phyloP scores from a whole-genome alignment of 108 stramenopile genomes.

The Fragilaria radians region DNA sequence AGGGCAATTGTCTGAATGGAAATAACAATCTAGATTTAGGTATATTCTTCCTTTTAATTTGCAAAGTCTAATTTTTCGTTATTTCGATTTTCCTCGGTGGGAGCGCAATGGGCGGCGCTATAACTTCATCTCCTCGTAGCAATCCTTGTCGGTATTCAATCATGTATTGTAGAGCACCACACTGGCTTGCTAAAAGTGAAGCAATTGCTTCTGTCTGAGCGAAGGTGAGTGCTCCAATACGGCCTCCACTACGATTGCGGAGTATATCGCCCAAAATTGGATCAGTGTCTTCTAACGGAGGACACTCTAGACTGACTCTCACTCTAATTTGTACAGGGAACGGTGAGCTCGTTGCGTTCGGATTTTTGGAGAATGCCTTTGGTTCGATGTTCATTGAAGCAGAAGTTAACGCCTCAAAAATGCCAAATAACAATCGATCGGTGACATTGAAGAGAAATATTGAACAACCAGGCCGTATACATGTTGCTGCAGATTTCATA shows the following conservation, averaged over 20 bases:
- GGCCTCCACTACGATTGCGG: slow-evolving; percentile 64
- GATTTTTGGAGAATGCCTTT: slow-evolving; percentile 80
- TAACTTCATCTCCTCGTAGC: slow-evolving; percentile 41
- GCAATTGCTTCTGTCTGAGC: slow-evolving; percentile 78
- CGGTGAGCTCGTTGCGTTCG: slow-evolving; percentile 74
- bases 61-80: not conserved
- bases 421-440: slow-evolving; percentile 77
- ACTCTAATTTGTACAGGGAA: slow-evolving; percentile 84
- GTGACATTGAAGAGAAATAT: slow-evolving; percentile 86
- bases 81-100: slow-evolving; percentile 62
- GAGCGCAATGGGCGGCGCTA: slow-evolving; percentile 75
- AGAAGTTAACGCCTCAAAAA: slow-evolving; percentile 85
- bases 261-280: slow-evolving; percentile 74
- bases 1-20: no score
- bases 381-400: slow-evolving; percentile 77
- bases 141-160: slow-evolving; percentile 59
- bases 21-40: no score
- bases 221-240: slow-evolving; percentile 73
- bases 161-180: slow-evolving; percentile 84
- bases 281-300: slow-evolving; percentile 82
- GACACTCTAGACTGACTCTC: slow-evolving; percentile 76
- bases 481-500: slow-evolving; percentile 76
- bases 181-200: slow-evolving; percentile 67
- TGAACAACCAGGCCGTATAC: slow-evolving; percentile 69
- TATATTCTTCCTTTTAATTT: no score